Conservation (phyloP, 2,329 filamentous ascomycete species). For the Aspergillus vadensis region DNA sequence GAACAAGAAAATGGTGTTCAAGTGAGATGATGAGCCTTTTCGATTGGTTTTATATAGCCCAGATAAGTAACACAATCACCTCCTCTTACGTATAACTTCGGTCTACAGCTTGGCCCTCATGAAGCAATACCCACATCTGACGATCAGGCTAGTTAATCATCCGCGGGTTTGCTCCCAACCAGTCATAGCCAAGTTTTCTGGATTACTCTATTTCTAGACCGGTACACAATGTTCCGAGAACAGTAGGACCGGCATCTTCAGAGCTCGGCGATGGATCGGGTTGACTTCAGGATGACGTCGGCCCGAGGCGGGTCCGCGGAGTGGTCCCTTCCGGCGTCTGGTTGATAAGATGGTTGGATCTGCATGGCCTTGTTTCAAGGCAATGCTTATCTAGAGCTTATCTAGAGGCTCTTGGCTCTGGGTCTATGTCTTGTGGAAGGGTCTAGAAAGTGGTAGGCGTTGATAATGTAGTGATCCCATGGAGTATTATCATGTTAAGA, state of each 20-base stretch:
- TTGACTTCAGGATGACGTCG: conserved; percentile 5
- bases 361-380: too few species aligned
- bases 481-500: too few species aligned
- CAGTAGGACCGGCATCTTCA: not conserved
- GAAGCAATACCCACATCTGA: not conserved
- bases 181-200: not conserved
- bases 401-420: not conserved
- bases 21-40: not conserved
- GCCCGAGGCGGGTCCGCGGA: conserved; percentile 3
- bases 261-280: not conserved
- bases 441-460: not conserved
- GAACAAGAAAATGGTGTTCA: too few species aligned
- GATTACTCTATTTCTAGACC: not conserved
- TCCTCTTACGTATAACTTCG: not conserved
- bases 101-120: not conserved
- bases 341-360: too few species aligned
- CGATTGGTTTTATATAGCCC: not conserved
- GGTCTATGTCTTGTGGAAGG: not conserved
- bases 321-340: not conserved
- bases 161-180: not conserved
- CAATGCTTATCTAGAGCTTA: not conserved
- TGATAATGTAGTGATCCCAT: not conserved
- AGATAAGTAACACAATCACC: not conserved
- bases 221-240: not conserved
- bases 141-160: not conserved